Base-by-base conservation (phyloP, 768 basidiomycete genomes). In the Amanita molliuscula region DNA sequence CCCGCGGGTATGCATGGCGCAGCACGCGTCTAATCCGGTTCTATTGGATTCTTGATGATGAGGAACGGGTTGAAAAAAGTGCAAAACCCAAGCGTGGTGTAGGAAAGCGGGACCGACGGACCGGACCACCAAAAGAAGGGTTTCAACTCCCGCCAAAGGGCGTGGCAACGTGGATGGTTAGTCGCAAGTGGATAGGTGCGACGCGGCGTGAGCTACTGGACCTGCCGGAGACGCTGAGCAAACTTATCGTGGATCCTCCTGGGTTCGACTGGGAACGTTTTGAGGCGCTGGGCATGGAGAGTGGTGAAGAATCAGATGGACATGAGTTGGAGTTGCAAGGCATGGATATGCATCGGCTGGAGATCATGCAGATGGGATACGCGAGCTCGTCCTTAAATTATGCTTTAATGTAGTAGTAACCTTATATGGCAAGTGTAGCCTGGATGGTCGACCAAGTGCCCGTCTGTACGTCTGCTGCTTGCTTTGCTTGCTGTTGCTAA, bases 141-240 rank as follows among this genome's bases (percentile, higher is more conserved):
- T 60, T 78, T 3, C 53, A 67, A 26, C 65, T 85, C 5, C 86
- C 86, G 8, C 86, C 86, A 0, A 67, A 69, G 52, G 82, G 82
- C 1, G 70, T 81, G 7, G 71, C 79, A 4, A 68, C 71, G 16
- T 88, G 86, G 86, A 88, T 88, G 86, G 69, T 88, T 54, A 87
- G 84, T 62, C 72, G 72, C 58, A 65, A 74, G 16, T 88, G 86
- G 86, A 54, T 79, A 44, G 65, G 64, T 26, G 56, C 61, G 36
- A 65, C 75, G 44, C 67, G 65, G 53, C 55, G 41, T 6, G 64
- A 62, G 34, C 73, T 75, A 13, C 73, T 73, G 4, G 82, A 82
- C 55, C 60, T 84, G 1, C 57, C 61, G 9, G 65, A 65, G 10
- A 54, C 63, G 38, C 35, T 84, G 36, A 61, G 64, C 48, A 73